These are phyloP conservation scores for Nicotiana tabacum DNA, from an alignment of 257 asterid genomes.

Conservation along the genomic window DNA sequence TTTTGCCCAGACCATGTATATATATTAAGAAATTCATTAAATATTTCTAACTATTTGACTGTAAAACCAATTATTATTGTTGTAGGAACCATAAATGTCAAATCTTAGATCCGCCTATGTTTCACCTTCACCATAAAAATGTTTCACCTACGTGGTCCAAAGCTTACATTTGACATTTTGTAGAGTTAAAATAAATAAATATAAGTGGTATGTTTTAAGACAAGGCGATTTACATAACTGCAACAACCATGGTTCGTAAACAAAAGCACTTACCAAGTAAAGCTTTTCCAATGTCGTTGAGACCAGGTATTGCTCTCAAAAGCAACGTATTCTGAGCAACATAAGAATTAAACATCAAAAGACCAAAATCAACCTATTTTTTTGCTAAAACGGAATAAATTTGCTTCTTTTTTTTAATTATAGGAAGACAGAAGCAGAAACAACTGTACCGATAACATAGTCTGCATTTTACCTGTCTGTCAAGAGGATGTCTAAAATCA, in stretches of 20 bases:
- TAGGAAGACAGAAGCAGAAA: no score
- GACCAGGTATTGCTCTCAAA: conserved; percentile 90
- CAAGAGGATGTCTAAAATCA: conserved; percentile 91
- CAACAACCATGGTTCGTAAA: neutral
- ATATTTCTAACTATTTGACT: no score
- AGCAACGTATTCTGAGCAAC: conserved; percentile 70
- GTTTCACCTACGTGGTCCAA: neutral
- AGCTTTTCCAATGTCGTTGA: conserved; percentile 76
- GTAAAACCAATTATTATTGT: no score
- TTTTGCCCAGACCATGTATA: no score
- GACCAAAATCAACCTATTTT: neutral
- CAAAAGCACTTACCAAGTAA: conserved; percentile 47
- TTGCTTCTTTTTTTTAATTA: no score
- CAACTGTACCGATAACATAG: no score
- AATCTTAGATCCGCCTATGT: no score
- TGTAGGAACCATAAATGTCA: no score
- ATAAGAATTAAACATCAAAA: neutral
- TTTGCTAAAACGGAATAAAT: no score
- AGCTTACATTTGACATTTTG: neutral
- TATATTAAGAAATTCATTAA: no score
- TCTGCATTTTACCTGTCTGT: conserved; percentile 49
- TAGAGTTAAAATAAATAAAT: neutral
- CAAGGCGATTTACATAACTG: neutral
- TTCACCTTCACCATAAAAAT: neutral
- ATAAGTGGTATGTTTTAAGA: neutral